These are phyloP conservation scores for Agapanthus africanus DNA, from an alignment of 106 monocot genomes.

Conservation along the genomic window DNA sequence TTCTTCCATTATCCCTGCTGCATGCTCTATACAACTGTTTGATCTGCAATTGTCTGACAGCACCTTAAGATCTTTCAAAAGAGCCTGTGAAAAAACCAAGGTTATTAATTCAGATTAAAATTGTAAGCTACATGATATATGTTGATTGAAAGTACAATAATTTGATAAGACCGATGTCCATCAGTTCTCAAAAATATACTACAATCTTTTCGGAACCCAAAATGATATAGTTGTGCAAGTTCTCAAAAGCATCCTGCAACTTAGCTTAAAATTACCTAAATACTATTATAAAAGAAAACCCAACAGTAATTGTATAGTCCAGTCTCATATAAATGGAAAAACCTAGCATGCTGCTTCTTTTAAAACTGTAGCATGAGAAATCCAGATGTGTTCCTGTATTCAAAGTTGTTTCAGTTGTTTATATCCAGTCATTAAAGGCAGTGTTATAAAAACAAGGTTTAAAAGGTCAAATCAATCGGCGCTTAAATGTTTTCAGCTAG, in stretches of 20 bases:
- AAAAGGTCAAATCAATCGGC: no score
- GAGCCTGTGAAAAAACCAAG: slow-evolving; percentile 30
- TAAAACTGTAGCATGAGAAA: neutral
- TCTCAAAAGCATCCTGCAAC: neutral
- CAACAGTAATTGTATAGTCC: no score
- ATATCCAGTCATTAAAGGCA: no score
- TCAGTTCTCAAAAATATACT: neutral
- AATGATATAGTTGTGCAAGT: neutral
- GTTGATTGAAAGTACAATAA: neutral
- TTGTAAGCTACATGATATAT: neutral
- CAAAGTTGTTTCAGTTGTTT: no score
- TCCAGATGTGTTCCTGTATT: neutral
- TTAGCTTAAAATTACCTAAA: neutral
- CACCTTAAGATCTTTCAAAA: slow-evolving; percentile 55
- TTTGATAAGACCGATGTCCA: neutral
- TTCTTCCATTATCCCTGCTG: slow-evolving; percentile 81
- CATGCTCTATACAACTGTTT: slow-evolving; percentile 85
- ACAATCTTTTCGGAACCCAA: neutral
- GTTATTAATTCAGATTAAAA: neutral
- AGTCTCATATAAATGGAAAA: neutral
- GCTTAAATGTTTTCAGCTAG: no score
- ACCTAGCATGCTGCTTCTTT: neutral
- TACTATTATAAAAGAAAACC: neutral
- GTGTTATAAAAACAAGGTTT: no score
- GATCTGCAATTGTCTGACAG: slow-evolving; percentile 77